These are phyloP conservation scores for Pilaira anomala DNA, from an alignment of 192 early-diverging fungal species.

Conservation along the genomic window DNA sequence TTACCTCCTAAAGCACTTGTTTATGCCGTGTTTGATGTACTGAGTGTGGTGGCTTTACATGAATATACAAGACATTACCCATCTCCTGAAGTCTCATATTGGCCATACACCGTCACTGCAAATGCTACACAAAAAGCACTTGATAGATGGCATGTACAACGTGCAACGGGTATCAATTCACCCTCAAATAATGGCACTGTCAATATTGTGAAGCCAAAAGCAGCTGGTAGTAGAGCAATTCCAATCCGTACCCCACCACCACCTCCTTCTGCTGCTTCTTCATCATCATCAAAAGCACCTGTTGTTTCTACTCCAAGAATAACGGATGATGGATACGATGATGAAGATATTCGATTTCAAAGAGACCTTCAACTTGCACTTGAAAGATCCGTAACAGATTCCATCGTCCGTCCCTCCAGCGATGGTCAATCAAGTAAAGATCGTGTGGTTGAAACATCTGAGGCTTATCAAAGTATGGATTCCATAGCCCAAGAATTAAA, in stretches of 20 bases:
- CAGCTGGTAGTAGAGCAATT: too few species aligned
- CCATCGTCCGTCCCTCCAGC: too few species aligned
- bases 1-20: conserved; percentile 25
- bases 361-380: background rate
- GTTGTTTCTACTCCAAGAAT: too few species aligned
- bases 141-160: background rate
- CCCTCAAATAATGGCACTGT: background rate
- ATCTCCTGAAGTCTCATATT: background rate
- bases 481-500: too few species aligned
- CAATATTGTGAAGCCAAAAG: background rate
- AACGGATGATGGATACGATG: background rate
- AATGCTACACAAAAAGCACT: background rate
- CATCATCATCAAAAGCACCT: too few species aligned
- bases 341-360: background rate
- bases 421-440: too few species aligned
- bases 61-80: conserved; percentile 3
- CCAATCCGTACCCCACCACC: too few species aligned
- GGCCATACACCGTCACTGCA: background rate
- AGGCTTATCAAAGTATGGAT: too few species aligned
- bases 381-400: too few species aligned
- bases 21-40: conserved; percentile 36
- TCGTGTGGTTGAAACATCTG: too few species aligned
- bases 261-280: too few species aligned
- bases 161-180: background rate
- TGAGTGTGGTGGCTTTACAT: conserved; percentile 24